Evolutionary conservation across 495 filamentous ascomycete species (phyloP), one percentile per base, ranked within the genome.

Genomic region (Barbatosphaeria neglecta): DNA sequence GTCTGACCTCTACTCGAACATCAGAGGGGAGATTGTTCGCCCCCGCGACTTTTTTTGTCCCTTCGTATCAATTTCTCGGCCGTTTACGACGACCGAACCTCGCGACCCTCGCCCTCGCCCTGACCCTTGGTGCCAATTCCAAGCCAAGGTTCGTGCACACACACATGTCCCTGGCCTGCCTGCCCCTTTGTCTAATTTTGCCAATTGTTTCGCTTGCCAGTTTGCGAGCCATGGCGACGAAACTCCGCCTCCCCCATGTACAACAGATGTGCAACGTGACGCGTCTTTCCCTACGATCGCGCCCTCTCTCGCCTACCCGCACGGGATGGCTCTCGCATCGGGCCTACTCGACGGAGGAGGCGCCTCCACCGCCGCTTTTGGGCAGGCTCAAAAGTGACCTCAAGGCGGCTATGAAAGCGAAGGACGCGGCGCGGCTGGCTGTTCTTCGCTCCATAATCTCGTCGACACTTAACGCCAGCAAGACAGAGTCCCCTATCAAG

Each of bases 381-480:
- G 50, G 60, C 38, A 74, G 60, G 53, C 50, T 72, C 46, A 80
- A 76, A 44, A 62, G 59, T 39, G 78, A 82, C 49, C 61, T 82
- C 44, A 82, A 82, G 59, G 58, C 65, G 28, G 75, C 78, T 40
- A 78, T 82, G 78, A 68, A 70, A 35, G 64, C 62, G 37, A 82
- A 80, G 59, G 75, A 78, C 52, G 61, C 72, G 39, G 61, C 66
- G 22, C 65, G 74, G 17, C 69, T 80, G 17, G 53, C 64, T 40
- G 78, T 78, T 13, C 62, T 80, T 40, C 74, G 76, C 46, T 53
- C 67, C n/a, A 54, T 81, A 45, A 63, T 81, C 25, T 52, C 73
- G 16, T 65, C 69, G 17, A 66, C 66, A 7, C 68, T 71, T 50
- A 81, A 81, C 59, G 75, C 75, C 41, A 72, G 68, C 53, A 81